Evolutionary conservation across 2,329 filamentous ascomycete species (phyloP), one percentile per base, ranked within the genome.

Genomic region (Rutstroemia sydowiana): DNA sequence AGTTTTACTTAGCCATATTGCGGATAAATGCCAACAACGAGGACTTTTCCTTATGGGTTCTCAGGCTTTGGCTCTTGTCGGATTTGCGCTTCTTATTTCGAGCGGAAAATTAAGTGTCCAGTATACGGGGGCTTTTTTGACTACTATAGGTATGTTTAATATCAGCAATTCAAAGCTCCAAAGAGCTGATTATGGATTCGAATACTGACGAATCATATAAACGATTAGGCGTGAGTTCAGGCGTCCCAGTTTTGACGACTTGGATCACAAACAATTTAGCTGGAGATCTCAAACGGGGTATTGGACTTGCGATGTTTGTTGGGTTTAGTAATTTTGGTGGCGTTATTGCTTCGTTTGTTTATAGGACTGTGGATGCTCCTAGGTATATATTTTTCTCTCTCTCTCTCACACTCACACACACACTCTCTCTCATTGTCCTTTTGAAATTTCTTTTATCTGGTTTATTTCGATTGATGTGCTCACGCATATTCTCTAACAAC

Each of bases 241-340:
- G 81, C 61, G 87, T 95, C 51, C 73, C 88, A 9, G 91, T 95
- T 63, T 92, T 88, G 0, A 87, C 95, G 56, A 82, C 83, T 1
- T 96, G 91, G 91, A 76, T 84, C 21, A 82, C 84, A 46, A 95
- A 96, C 70, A 95, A 95, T 57, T 78, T 84, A 30, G 90, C 95
- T 68, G 86, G 91, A n/a, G 86, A 92, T 6, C 92, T 93, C 69
- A 95, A 95, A 73, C 81, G 90, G 36, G 91, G 88, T 34, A 85
- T 95, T 14, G 87, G 87, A 0, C 72, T 95, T 1, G 91, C 90
- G 0, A 82, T 95, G 59, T 85, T 95, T 50, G 92, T 95, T 55
- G 89, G 85, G 18, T 95, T 88, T 85, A 90, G 90, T 18, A 95
- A 95, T 65, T 73, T 95, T 41, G 95, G 95, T 63, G 90, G 91